Evolutionary conservation across 495 filamentous ascomycete genomes (phyloP), one percentile per base, ranked within the genome.

Genomic region (Neurospora terricola): DNA sequence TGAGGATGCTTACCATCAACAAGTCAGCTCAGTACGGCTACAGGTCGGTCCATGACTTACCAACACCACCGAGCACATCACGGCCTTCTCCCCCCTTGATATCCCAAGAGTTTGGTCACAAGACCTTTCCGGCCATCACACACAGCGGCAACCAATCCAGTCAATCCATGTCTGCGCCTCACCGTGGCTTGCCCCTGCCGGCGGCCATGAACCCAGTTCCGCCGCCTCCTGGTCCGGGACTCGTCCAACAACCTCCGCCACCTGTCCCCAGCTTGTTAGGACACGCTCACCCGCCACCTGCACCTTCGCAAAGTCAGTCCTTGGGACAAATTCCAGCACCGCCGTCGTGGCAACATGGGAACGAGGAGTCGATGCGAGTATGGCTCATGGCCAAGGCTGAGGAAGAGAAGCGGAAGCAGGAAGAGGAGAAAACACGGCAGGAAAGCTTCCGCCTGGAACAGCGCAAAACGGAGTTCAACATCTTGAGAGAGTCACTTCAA

Each of bases 371-470:
- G 27, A 91, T 94, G 91, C 89, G 90, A 72, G 89, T 87, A 73
- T 98, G 93, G 93, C 85, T 97, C 4, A 80, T 87, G 69, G 92
- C 94, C 16, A 96, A 92, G 82, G 86, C 89, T 3, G 95, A 98
- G 81, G 95, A 97, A 80, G 92, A 97, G 80, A 94, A 88, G 84
- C 88, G 91, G 76, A 92, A 85, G 78, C 92, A 95, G 80, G 94
- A 98, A 80, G 93, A 96, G 80, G 92, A 97, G 81, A 93, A 88
- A 84, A 97, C 93, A 30, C 87, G 90, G 71, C 94, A 97, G 78
- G 94, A 95, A 80, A 84, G 85, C 30, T 83, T 91, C 38, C 87
- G 89, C 62, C 81, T 97, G 62, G 95, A 98, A 79, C 92, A 93
- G 80, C 89, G 95, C 69, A 91, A 87, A 78, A 87, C 77, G 71